Conservation (phyloP, 257 asterid genomes). For the Plantago major region DNA sequence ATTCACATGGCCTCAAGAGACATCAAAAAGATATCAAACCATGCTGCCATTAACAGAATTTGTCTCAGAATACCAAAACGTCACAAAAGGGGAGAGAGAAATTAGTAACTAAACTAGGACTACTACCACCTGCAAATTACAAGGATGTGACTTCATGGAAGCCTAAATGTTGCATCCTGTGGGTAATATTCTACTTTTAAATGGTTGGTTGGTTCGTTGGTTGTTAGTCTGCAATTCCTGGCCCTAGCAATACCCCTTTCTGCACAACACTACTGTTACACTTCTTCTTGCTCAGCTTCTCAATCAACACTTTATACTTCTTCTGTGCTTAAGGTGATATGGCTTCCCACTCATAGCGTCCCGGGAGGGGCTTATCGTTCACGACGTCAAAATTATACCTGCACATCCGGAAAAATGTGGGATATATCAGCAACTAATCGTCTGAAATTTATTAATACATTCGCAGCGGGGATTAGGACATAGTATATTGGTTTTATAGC, state of each 20-base stretch:
- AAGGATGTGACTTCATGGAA: slow-evolving; percentile 20
- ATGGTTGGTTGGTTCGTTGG: slow-evolving; percentile 34
- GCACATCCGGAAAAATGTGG: slow-evolving; percentile 12
- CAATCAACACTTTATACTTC: slow-evolving; percentile 18
- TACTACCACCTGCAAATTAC: slow-evolving; percentile 32
- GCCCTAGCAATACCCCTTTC: slow-evolving; percentile 16
- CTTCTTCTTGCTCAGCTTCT: slow-evolving; percentile 15
- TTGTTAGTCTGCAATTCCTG: slow-evolving; percentile 23
- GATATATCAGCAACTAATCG: neutral
- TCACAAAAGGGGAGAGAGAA: slow-evolving; percentile 7
- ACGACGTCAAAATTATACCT: slow-evolving; percentile 55
- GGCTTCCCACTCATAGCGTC: slow-evolving; percentile 47
- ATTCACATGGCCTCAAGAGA: slow-evolving; percentile 1
- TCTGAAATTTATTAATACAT: neutral
- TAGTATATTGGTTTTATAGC: too few relatives aligned
- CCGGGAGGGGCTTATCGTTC: slow-evolving; percentile 44
- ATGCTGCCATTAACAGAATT: slow-evolving; percentile 5
- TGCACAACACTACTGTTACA: slow-evolving; percentile 27
- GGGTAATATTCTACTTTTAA: slow-evolving; percentile 28
- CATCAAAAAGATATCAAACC: slow-evolving; percentile 12
- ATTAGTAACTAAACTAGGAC: slow-evolving; percentile 16
- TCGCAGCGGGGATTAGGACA: too few relatives aligned
- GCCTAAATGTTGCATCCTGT: slow-evolving; percentile 29
- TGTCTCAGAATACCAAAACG: slow-evolving; percentile 1
- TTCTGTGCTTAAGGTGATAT: slow-evolving; percentile 28